These are phyloP conservation scores for Picocystis sp. DNA, from an alignment of 163 green algal genomes.

Conservation along the genomic window DNA sequence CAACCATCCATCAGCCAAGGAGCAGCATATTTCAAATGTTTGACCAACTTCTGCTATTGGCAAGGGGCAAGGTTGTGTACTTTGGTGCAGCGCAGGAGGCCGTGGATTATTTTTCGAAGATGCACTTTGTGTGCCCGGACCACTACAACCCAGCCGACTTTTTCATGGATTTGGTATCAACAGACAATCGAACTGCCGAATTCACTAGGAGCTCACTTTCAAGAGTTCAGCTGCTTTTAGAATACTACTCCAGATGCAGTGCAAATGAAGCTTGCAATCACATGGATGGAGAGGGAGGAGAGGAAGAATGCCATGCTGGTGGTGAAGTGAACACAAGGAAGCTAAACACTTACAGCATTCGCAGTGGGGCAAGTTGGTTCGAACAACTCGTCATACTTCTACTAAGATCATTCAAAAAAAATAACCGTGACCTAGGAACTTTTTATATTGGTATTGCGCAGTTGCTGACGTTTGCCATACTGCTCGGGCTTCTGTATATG, in stretches of 20 bases:
- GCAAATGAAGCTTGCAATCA: background rate
- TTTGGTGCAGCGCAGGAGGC: slow-evolving; percentile 20
- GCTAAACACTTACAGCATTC: no score
- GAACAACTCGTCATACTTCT: slow-evolving; percentile 25
- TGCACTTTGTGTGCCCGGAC: slow-evolving; percentile 19
- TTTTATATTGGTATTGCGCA: background rate
- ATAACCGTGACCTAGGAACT: slow-evolving; percentile 13
- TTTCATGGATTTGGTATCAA: slow-evolving; percentile 26
- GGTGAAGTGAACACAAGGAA: no score
- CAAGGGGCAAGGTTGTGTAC: slow-evolving; percentile 19
- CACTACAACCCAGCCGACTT: slow-evolving; percentile 30
- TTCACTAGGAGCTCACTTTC: slow-evolving; percentile 1
- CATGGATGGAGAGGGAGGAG: no score
- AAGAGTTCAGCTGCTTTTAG: slow-evolving; percentile 13
- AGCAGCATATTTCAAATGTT: slow-evolving; percentile 23
- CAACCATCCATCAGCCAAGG: slow-evolving; percentile 28
- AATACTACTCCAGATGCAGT: slow-evolving; percentile 10
- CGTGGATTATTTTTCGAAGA: slow-evolving; percentile 18
- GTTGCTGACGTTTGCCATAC: slow-evolving; percentile 1
- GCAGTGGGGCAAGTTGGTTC: background rate
- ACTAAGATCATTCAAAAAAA: slow-evolving; percentile 17
- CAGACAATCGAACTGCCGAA: slow-evolving; percentile 19
- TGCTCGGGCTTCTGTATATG: slow-evolving; percentile 21
- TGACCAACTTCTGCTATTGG: slow-evolving; percentile 18
- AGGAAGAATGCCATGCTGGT: no score